Evolutionary conservation across 192 early-diverging fungal genomes (phyloP).

Genomic region (Kappamyces sp.): DNA sequence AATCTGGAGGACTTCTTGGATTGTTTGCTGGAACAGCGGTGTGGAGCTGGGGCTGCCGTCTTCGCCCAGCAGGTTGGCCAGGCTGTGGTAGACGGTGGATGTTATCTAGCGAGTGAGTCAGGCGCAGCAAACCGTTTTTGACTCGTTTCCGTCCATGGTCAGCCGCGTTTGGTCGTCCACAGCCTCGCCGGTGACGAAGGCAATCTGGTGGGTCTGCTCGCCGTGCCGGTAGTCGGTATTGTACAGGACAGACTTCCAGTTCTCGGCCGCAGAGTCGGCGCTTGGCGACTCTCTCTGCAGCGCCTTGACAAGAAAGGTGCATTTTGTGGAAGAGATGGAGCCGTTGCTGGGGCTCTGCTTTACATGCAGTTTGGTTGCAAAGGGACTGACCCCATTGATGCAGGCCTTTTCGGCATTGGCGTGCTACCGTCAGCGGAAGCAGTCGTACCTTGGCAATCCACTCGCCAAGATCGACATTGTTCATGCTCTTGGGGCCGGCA

Average conservation of each 20-base stretch:
- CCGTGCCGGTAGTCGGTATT: slow-evolving; percentile 17
- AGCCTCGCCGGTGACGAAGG: neutral
- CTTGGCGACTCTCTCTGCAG: slow-evolving; percentile 1
- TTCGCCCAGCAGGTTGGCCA: neutral
- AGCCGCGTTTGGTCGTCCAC: neutral
- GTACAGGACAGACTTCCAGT: neutral
- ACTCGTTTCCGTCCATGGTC: neutral
- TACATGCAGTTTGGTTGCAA: slow-evolving; percentile 18
- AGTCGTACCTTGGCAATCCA: slow-evolving; percentile 41
- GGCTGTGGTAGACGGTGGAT: neutral
- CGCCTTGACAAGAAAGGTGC: slow-evolving; percentile 25
- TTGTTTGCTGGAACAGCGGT: neutral
- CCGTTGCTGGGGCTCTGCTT: slow-evolving; percentile 29
- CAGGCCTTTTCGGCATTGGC: slow-evolving; percentile 32
- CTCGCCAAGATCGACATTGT: slow-evolving; percentile 38
- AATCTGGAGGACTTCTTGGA: neutral
- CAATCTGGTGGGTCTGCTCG: slow-evolving; percentile 25
- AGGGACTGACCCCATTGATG: slow-evolving; percentile 35
- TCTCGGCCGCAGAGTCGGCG: slow-evolving; percentile 12
- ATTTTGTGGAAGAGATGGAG: slow-evolving; percentile 30
- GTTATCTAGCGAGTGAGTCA: neutral
- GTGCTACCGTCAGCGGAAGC: slow-evolving; percentile 23
- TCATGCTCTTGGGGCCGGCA: slow-evolving; percentile 33
- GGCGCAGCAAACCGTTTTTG: neutral
- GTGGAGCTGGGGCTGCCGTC: neutral